Evolutionary conservation across 1,139 yeast genomes (phyloP).

Genomic region (Suzukiozyma palmioleophila): DNA sequence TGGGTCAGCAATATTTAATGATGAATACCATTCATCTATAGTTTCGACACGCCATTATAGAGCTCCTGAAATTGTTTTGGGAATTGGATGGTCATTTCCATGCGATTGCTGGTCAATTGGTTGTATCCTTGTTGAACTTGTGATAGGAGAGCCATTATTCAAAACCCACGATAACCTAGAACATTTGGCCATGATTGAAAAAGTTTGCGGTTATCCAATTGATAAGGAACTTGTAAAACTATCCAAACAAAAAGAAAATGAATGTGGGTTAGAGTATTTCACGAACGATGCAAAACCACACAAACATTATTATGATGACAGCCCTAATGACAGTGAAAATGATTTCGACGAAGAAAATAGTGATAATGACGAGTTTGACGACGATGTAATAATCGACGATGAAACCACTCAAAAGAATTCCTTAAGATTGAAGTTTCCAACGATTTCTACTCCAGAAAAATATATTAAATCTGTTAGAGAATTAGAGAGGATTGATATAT

Average conservation of each 20-base stretch:
- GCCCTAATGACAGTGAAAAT: constrained; percentile 7
- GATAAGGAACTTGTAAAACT: constrained; percentile 34
- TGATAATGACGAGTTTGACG: constrained; percentile 18
- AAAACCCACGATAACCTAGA: constrained; percentile 93
- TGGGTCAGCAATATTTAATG: constrained; percentile 91
- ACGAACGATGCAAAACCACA: constrained; percentile 19
- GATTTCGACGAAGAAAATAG: constrained; percentile 10
- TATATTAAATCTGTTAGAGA: constrained; percentile 51
- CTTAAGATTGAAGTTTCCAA: constrained; percentile 32
- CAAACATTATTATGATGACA: constrained; percentile 5
- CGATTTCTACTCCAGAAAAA: constrained; percentile 37
- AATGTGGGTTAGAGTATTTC: constrained; percentile 40
- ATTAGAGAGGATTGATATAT: constrained; percentile 47
- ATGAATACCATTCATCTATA: constrained; percentile 88
- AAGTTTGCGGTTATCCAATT: constrained; percentile 48
- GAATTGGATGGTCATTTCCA: constrained; percentile 87
- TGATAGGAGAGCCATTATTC: constrained; percentile 93
- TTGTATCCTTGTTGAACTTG: constrained; percentile 84
- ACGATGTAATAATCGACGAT: constrained; percentile 27
- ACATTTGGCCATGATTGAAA: constrained; percentile 94
- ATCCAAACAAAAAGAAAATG: constrained; percentile 36
- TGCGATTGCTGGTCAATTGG: constrained; percentile 98
- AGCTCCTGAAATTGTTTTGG: constrained; percentile 94
- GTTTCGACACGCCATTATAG: constrained; percentile 95
- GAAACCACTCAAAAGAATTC: constrained; percentile 23